Percentiles rank a stretch among this genome's conserved stretches.
These are phyloP conservation scores for Plantago elongata DNA, from an alignment of 257 asterid species.

Conservation along the genomic window DNA sequence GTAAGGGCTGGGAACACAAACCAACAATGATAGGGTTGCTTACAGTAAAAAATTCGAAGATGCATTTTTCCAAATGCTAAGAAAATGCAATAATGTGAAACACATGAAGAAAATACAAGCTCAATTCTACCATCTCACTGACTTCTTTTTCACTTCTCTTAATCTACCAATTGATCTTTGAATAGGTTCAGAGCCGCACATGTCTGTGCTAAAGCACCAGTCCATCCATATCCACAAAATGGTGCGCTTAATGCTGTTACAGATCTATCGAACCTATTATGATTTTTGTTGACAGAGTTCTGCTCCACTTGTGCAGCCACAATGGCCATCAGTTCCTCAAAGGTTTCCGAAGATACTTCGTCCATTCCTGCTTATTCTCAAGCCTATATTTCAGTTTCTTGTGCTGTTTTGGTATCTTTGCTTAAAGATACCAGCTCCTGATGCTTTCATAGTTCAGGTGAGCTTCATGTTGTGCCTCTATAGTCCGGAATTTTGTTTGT, in stretches of 20 bases:
- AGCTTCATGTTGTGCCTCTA: constrained; percentile 25
- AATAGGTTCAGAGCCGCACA: constrained; percentile 82
- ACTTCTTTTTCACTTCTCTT: constrained; percentile 10
- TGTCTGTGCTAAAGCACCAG: constrained; percentile 59
- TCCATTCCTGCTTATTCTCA: constrained; percentile 68
- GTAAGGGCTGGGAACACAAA: too few relatives aligned
- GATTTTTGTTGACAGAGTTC: constrained; percentile 18
- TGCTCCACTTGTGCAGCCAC: constrained; percentile 53
- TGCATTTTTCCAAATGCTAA: too few relatives aligned
- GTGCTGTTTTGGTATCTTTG: constrained; percentile 92
- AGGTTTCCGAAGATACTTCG: constrained; percentile 64
- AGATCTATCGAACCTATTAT: constrained; percentile 15
- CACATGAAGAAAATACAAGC: too few relatives aligned
- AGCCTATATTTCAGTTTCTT: constrained; percentile 76
- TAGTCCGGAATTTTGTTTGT: background rate
- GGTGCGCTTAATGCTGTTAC: constrained; percentile 41
- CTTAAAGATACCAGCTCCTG: constrained; percentile 80
- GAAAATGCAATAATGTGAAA: too few relatives aligned
- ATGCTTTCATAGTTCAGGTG: constrained; percentile 90
- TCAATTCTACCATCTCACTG: background rate
- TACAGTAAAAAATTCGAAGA: background rate
- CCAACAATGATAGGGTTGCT: too few relatives aligned
- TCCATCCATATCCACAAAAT: constrained; percentile 70
- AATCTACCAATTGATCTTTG: constrained; percentile 26
- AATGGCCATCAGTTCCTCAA: constrained; percentile 64